A percentile compares a stretch with the other conserved stretches of the same genome.
phyloP scores from a whole-genome alignment of 352 stramenopile species.

The Elongisporangium senticosum region DNA sequence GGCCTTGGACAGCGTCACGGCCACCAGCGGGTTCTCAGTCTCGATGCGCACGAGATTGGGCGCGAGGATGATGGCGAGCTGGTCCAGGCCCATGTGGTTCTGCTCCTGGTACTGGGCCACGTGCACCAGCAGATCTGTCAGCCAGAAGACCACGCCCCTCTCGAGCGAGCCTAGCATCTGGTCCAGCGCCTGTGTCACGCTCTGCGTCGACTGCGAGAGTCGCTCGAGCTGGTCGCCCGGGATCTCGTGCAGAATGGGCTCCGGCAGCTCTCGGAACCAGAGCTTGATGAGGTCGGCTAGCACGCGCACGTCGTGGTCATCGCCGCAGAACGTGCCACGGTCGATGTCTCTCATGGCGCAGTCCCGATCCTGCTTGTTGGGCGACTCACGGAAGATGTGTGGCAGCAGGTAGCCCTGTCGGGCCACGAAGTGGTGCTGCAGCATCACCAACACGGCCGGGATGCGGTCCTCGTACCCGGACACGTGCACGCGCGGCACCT shows the following conservation, averaged over 20 bases:
- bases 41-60: conserved; percentile 87
- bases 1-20: conserved; percentile 79
- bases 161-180: conserved; percentile 52
- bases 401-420: conserved; percentile 59
- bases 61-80: conserved; percentile 86
- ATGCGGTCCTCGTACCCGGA: conserved; percentile 71
- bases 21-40: conserved; percentile 81
- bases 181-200: conserved; percentile 33
- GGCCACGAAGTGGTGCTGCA: conserved; percentile 71
- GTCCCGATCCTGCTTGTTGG: conserved; percentile 81
- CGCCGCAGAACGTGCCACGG: conserved; percentile 60
- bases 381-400: conserved; percentile 87
- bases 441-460: conserved; percentile 82
- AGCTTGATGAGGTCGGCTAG: conserved; percentile 87
- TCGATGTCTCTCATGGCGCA: conserved; percentile 83
- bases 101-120: conserved; percentile 63
- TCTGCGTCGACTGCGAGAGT: conserved; percentile 27
- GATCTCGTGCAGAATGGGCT: conserved; percentile 81
- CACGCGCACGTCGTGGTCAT: conserved; percentile 69
- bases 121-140: conserved; percentile 71
- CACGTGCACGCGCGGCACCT: conserved; percentile 61
- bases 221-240: conserved; percentile 58
- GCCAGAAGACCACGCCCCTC: conserved; percentile 66
- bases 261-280: conserved; percentile 83
- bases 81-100: conserved; percentile 89